Base-by-base conservation (phyloP, 192 early-diverging fungal genomes). In the Gorgonomyces haynaldii region DNA sequence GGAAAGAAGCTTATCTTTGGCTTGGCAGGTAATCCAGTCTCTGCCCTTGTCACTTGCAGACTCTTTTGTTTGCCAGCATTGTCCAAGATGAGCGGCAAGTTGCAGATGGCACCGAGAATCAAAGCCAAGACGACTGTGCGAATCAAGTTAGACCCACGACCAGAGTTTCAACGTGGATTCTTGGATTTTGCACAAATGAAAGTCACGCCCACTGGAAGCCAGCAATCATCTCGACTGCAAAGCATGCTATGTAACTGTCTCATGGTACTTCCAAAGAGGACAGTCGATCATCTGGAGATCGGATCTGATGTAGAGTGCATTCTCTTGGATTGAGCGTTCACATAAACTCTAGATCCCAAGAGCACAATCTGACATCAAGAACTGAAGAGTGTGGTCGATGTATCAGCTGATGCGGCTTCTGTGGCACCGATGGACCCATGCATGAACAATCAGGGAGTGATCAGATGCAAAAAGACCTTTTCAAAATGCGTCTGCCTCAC, bases 11-110 rank as follows among this genome's bases (percentile, higher is more conserved):
- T 92, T 24, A 52, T 93, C 9, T 98, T 95, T 76, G 81, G 78
- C 9, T 57, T 98, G 45, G 91, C 94, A 0, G 94, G 94, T 2
- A 98, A 98, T 58, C 94, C 94, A 2, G 90, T 87, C 0, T 98
- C 94, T 29, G 85, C 88, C 0, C 59, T 62, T 25, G 91, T 94
- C 0, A 84, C 87, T 0, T 94, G 85, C 61, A 78, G 88, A 48
- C 62, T 98, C 35, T 94, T 95, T 77, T 87, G 82, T 0, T 62
- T 91, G 1, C 91, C 94, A 0, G 80, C 85, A 13, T 53, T 98
- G 13, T 76, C 83, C 6, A 83, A 80, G 34, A 68, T 96, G 55
- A 64, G 87, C 2, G 89, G 88, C 1, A 69, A 81, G 31, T 57
- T 69, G 36, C 61, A 71, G 29, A 67, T 72, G 0, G 56, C 50